phyloP scores from a whole-genome alignment of 192 early-diverging fungal species.

The Podila horticola region DNA sequence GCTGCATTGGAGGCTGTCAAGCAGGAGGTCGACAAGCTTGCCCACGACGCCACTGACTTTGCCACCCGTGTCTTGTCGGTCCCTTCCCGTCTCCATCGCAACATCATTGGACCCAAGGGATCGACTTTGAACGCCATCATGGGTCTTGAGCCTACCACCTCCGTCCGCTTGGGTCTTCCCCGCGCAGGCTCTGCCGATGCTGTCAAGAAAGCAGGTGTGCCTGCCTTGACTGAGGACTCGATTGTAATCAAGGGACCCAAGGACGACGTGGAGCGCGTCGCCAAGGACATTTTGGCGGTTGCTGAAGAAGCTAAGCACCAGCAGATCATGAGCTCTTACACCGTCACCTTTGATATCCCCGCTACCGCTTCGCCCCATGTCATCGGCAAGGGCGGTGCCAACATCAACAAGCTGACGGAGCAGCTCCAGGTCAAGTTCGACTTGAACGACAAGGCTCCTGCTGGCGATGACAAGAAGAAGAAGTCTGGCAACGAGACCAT shows the following conservation, averaged over 20 bases:
- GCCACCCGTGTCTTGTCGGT: slow-evolving; percentile 67
- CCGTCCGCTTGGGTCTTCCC: slow-evolving; percentile 74
- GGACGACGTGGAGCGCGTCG: slow-evolving; percentile 79
- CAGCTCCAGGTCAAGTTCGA: slow-evolving; percentile 81
- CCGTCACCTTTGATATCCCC: slow-evolving; percentile 78
- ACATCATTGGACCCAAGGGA: slow-evolving; percentile 81
- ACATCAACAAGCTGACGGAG: slow-evolving; percentile 81
- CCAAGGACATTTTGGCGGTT: slow-evolving; percentile 71
- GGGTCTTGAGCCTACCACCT: slow-evolving; percentile 69
- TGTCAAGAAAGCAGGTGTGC: slow-evolving; percentile 54
- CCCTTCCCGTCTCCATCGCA: slow-evolving; percentile 79
- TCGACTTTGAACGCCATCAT: slow-evolving; percentile 80
- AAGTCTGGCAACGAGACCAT: slow-evolving; percentile 54
- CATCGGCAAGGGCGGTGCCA: slow-evolving; percentile 91
- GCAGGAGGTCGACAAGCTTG: slow-evolving; percentile 75
- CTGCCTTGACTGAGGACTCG: slow-evolving; percentile 67
- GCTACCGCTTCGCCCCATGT: slow-evolving; percentile 73
- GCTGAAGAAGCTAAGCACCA: slow-evolving; percentile 75
- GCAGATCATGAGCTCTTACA: slow-evolving; percentile 73
- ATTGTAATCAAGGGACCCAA: slow-evolving; percentile 85
- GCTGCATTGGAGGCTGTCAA: slow-evolving; percentile 65
- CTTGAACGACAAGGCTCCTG: slow-evolving; percentile 59
- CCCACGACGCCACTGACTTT: slow-evolving; percentile 72
- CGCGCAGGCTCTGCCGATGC: slow-evolving; percentile 53
- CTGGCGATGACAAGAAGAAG: slow-evolving; percentile 53